phyloP scores from a whole-genome alignment of 2,329 filamentous ascomycete species.

The Cryphonectria nitschkei region DNA sequence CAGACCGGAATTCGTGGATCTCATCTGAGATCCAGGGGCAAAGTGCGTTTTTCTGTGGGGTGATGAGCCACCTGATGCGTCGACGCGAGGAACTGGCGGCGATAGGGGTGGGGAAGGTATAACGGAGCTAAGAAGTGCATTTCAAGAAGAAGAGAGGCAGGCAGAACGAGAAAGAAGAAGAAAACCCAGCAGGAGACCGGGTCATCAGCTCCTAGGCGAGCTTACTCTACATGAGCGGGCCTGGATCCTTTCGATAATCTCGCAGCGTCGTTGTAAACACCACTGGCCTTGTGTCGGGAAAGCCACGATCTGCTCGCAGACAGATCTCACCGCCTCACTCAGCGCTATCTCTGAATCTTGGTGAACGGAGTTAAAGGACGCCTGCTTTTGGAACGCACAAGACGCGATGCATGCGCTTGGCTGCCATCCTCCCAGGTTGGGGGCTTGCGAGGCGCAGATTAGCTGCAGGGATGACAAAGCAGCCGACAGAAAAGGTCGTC shows the following conservation, averaged over 20 bases:
- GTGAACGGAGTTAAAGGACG: too few species aligned
- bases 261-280: not conserved
- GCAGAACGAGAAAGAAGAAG: not conserved
- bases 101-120: not conserved
- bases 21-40: not conserved
- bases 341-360: not conserved
- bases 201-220: not conserved
- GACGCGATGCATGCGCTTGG: not conserved
- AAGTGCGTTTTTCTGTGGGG: not conserved
- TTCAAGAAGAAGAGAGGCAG: not conserved
- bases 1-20: too few species aligned
- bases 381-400: not conserved
- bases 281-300: not conserved
- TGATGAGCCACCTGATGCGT: not conserved
- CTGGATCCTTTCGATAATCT: not conserved
- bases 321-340: not conserved
- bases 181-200: not conserved
- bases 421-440: not conserved
- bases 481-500: too few species aligned
- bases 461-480: not conserved
- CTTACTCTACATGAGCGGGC: not conserved
- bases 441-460: not conserved
- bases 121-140: not conserved
- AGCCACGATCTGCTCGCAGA: not conserved
- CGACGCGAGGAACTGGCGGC: not conserved